Evolutionary conservation across 106 monocot genomes (phyloP), one percentile per base, ranked within the genome.

Genomic region (Dioscorea alata): DNA sequence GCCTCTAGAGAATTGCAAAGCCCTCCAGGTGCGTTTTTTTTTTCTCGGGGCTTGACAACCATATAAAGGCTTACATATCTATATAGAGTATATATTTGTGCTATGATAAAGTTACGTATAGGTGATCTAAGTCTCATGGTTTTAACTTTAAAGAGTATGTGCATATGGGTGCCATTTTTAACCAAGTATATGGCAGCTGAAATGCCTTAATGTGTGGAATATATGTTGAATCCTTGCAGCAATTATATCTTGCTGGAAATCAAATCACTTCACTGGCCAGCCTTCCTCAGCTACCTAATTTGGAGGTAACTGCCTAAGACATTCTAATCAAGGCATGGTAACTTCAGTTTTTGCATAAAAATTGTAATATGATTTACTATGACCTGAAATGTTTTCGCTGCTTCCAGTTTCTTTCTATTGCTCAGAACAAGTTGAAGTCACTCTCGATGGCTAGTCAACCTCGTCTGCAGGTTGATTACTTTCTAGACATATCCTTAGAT

Each of bases 181-280:
- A 3, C 10, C 42, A 42, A 8, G 42, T 42, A 42, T 6, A 8
- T 10, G 42, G 6, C 42, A 42, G 42, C 42, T 42, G 3, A 34
- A 34, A 7, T 7, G 42, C 10, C 9, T 42, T 42, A 42, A 42
- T 42, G 42, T 42, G 17, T 63, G 49, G 57, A 31, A 17, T 63
- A 58, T 69, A 31, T 67, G 33, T 58, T 21, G 33, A 61, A 18
- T 63, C 78, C 50, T 8, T 82, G 65, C 86, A 99, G 97, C 97
- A 99, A 99, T 87, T 99, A 48, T 93, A 99, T 77, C 83, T 99
- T 70, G 97, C 97, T 79, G 97, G 97, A 64, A 99, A 99, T 77
- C 92, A 90, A 81, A 92, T 99, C 42, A 90, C 92, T 33, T 87
- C 97, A 63, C 87, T 92, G 33, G 51, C 79, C 76, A 87, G 82